These are phyloP conservation scores for Chlamydomonas applanata DNA, from an alignment of 139 green algal genomes.

Conservation along the genomic window DNA sequence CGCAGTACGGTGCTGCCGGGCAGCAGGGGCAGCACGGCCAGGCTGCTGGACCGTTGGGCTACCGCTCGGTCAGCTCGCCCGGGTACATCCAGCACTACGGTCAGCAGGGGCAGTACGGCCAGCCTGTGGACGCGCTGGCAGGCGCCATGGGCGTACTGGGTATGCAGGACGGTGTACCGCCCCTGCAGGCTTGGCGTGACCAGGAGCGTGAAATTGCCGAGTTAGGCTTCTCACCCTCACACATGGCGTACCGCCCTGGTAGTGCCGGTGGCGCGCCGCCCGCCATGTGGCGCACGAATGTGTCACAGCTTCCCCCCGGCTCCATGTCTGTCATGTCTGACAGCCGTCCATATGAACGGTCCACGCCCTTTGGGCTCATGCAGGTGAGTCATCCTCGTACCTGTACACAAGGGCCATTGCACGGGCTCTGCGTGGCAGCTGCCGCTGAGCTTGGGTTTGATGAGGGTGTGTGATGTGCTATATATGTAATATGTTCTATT, in stretches of 20 bases:
- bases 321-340: slow-evolving; percentile 9
- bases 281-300: slow-evolving; percentile 9
- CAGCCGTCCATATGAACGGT: neutral
- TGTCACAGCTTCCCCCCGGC: neutral
- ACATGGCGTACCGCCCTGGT: neutral
- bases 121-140: neutral
- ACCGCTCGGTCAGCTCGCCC: too few species aligned
- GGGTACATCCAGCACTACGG: neutral
- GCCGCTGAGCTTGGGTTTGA: too few species aligned
- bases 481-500: too few species aligned
- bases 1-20: too few species aligned
- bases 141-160: neutral
- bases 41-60: too few species aligned
- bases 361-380: slow-evolving; percentile 10
- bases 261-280: neutral
- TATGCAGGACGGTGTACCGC: too few species aligned
- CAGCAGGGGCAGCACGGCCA: too few species aligned
- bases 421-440: neutral
- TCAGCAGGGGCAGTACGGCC: neutral
- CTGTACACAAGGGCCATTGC: neutral
- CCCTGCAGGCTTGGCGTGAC: too few species aligned
- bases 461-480: neutral
- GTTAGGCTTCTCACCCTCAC: neutral
- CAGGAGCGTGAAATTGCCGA: neutral
- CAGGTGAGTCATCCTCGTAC: neutral